Base-by-base conservation (phyloP, 2,329 filamentous ascomycete species). In the Colletotrichum navitas region DNA sequence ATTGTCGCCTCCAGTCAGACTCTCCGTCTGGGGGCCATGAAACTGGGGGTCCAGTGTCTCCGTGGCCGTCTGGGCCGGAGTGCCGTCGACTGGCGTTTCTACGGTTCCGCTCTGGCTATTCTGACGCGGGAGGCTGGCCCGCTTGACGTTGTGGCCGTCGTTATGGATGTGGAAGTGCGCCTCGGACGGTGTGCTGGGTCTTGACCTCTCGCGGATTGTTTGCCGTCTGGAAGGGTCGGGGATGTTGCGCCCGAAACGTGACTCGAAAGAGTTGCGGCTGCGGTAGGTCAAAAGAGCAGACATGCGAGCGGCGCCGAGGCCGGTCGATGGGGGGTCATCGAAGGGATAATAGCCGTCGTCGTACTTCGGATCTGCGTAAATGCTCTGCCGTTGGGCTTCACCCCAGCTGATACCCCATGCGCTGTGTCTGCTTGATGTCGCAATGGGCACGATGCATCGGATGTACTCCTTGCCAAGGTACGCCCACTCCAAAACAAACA, bases 321-420 rank as follows among this genome's bases (percentile, higher is more conserved):
- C 96, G 0, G 94, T 92, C 0, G 91, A 86, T 0, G 96, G 96
- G 43, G 95, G 95, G 76, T 98, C 94, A 41, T 93, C 88, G 77
- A 96, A 97, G 1, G 90, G 78, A 80, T 98, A 99, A 83, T 98
- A 98, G 55, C 96, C 96, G 78, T 98, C 95, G 73, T 98, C 94
- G 81, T 99, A 99, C 84, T 98, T 98, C 41, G 96, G 96, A 80
- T 99, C 96, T 49, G 94, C 95, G 83, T 98, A 99, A 80, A 99
- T 98, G 86, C 93, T 95, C 83, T 96, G 93, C 63, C 94, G 88
- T 80, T 97, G 94, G 4, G 93, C 93, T 80, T 96, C 94, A 52
- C 93, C 93, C 94, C 94, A 97, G 81, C 92, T 95, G 77, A 96
- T 97, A 32, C 94, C 92, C 94, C 94, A 97, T 6, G 94, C 94